Evolutionary conservation across 2,329 filamentous ascomycete genomes (phyloP).

Genomic region (Parasarocladium wereldwijsianum): DNA sequence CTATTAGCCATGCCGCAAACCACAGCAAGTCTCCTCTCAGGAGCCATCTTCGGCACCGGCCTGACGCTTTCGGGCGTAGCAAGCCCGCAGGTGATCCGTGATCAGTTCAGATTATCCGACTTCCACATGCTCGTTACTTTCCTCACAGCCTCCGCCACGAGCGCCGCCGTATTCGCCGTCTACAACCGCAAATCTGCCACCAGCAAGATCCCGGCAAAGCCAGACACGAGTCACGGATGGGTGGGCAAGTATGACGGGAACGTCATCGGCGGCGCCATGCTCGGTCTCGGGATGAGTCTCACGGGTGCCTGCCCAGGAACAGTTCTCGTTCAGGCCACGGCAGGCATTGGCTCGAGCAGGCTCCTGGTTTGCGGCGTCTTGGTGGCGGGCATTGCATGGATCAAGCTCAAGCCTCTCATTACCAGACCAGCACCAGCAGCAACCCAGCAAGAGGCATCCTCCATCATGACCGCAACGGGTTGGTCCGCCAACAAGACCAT

Average conservation of each 20-base stretch:
- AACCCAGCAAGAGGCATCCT: neutral
- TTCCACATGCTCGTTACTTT: constrained; percentile 7
- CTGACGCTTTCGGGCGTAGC: constrained; percentile 7
- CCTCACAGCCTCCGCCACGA: constrained; percentile 5
- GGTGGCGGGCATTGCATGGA: constrained; percentile 4
- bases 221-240: constrained; percentile 4
- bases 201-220: constrained; percentile 2
- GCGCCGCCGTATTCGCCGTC: constrained; percentile 5
- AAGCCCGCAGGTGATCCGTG: constrained; percentile 5
- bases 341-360: constrained; percentile 5
- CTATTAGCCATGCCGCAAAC: neutral
- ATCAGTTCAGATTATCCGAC: constrained; percentile 6
- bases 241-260: constrained; percentile 6
- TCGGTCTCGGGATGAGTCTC: constrained; percentile 7
- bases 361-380: constrained; percentile 4
- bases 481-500: constrained; percentile 2
- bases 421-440: neutral
- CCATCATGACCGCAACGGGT: constrained; percentile 5
- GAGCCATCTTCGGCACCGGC: constrained; percentile 6
- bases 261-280: constrained; percentile 5
- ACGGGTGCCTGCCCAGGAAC: constrained; percentile 7
- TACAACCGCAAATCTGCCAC: constrained; percentile 4
- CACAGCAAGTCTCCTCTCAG: constrained; percentile 3
- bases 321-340: constrained; percentile 6
- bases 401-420: constrained; percentile 5